phyloP scores from a whole-genome alignment of 2,329 filamentous ascomycete species.

The Penicillium sp. region DNA sequence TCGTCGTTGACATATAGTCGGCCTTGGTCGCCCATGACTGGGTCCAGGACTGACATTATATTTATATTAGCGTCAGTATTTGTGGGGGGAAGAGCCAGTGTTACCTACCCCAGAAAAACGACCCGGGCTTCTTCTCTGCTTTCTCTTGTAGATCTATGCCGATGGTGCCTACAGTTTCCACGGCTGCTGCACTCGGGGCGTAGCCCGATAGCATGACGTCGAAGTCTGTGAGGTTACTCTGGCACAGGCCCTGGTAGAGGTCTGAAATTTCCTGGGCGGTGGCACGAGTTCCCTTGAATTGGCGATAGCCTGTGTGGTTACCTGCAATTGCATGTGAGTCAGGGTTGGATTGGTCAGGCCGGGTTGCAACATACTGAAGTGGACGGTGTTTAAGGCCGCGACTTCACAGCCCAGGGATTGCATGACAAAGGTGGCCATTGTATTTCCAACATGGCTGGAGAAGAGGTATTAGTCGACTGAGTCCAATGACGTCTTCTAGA shows the following conservation, averaged over 20 bases:
- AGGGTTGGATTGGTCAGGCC: background rate
- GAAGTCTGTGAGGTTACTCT: slow-evolving; percentile 82
- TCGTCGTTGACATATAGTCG: slow-evolving; percentile 87
- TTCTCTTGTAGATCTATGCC: slow-evolving; percentile 73
- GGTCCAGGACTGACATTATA: slow-evolving; percentile 67
- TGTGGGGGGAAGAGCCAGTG: background rate
- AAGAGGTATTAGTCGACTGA: slow-evolving; percentile 11
- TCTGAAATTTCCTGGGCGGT: slow-evolving; percentile 78
- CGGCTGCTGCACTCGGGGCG: slow-evolving; percentile 79
- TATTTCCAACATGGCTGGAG: slow-evolving; percentile 90
- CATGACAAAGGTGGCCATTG: slow-evolving; percentile 92
- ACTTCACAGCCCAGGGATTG: slow-evolving; percentile 93
- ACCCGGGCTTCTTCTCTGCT: slow-evolving; percentile 60
- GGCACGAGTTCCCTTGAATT: slow-evolving; percentile 80
- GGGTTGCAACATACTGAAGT: slow-evolving; percentile 71
- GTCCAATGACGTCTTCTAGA: background rate
- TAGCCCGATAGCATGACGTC: slow-evolving; percentile 95
- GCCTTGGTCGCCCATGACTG: slow-evolving; percentile 97
- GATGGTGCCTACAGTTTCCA: slow-evolving; percentile 80
- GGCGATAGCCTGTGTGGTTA: slow-evolving; percentile 91
- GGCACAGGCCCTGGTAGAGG: slow-evolving; percentile 78
- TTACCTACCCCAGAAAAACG: slow-evolving; percentile 77
- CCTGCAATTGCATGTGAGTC: slow-evolving; percentile 50
- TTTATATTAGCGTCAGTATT: slow-evolving; percentile 4
- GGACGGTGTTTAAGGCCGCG: slow-evolving; percentile 89